Percentiles rank a stretch among this genome's conserved stretches.
These are phyloP conservation scores for Aspergillus sp. DNA, from an alignment of 2,329 filamentous ascomycete genomes.

Conservation along the genomic window DNA sequence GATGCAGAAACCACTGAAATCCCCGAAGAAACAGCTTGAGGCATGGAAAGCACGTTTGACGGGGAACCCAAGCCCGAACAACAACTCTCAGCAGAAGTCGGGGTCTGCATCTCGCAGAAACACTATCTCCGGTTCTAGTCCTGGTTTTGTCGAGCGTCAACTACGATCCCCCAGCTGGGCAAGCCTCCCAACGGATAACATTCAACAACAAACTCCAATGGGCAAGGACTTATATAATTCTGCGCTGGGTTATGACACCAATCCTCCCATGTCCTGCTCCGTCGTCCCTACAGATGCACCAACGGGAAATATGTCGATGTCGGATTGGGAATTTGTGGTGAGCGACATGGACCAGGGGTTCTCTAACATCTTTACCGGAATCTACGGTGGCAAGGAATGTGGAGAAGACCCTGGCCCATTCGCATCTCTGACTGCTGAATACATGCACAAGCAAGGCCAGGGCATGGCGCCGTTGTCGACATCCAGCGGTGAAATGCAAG, in stretches of 20 bases:
- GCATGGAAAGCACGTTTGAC: conserved; percentile 36
- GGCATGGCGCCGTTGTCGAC: conserved; percentile 17
- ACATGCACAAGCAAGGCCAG: conserved; percentile 27
- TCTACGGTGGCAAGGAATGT: conserved; percentile 47
- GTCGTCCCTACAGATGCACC: conserved; percentile 45
- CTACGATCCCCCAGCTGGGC: conserved; percentile 33
- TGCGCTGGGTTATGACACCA: conserved; percentile 32
- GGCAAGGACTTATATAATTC: conserved; percentile 38
- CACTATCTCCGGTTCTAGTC: conserved; percentile 33
- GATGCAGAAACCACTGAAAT: conserved; percentile 30
- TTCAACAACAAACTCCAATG: conserved; percentile 15
- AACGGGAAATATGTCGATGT: conserved; percentile 51
- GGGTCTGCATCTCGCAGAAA: conserved; percentile 30
- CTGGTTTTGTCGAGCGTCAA: conserved; percentile 25
- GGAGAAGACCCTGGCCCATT: conserved; percentile 37
- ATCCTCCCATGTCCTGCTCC: conserved; percentile 41
- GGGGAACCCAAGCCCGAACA: conserved; percentile 21
- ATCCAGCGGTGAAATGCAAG: conserved; percentile 31
- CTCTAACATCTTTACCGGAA: conserved; percentile 68
- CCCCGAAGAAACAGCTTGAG: conserved; percentile 38
- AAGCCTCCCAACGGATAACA: conserved; percentile 27
- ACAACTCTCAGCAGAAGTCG: conserved; percentile 21
- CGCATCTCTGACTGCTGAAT: conserved; percentile 34
- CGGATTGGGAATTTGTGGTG: conserved; percentile 81
- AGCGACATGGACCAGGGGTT: conserved; percentile 76